Evolutionary conservation across 2,329 filamentous ascomycete species (phyloP).

Genomic region (Xylogone sp.): DNA sequence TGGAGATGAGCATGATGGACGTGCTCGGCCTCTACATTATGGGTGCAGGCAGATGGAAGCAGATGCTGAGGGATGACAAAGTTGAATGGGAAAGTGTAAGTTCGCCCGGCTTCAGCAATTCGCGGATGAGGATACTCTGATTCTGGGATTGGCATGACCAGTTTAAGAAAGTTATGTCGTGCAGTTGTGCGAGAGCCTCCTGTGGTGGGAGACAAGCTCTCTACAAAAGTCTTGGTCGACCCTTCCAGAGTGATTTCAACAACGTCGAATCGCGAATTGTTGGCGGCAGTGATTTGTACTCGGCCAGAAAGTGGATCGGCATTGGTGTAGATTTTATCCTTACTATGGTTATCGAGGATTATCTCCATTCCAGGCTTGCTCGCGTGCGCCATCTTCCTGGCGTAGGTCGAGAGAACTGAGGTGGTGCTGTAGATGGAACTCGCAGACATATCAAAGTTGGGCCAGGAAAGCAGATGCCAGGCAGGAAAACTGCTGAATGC

Average conservation of each 20-base stretch:
- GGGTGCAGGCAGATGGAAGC: slow-evolving; percentile 24
- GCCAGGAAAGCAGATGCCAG: neutral
- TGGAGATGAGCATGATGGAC: slow-evolving; percentile 27
- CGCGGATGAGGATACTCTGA: slow-evolving; percentile 23
- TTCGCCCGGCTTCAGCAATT: slow-evolving; percentile 25
- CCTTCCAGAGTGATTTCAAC: slow-evolving; percentile 28
- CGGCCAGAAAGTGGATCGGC: slow-evolving; percentile 23
- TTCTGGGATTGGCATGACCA: slow-evolving; percentile 28
- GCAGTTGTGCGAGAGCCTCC: slow-evolving; percentile 19
- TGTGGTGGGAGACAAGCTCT: slow-evolving; percentile 21
- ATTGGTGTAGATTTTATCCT: slow-evolving; percentile 25
- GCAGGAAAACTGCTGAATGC: too few relatives aligned
- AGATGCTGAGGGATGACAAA: slow-evolving; percentile 28
- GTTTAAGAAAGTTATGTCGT: slow-evolving; percentile 26
- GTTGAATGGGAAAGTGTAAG: slow-evolving; percentile 26
- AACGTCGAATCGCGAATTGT: slow-evolving; percentile 25
- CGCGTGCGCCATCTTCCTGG: slow-evolving; percentile 16
- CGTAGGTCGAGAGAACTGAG: slow-evolving; percentile 20
- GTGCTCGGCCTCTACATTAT: slow-evolving; percentile 16
- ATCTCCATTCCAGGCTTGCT: slow-evolving; percentile 23
- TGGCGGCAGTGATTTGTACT: slow-evolving; percentile 23
- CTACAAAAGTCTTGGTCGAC: slow-evolving; percentile 21
- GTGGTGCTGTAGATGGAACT: slow-evolving; percentile 18
- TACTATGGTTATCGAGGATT: slow-evolving; percentile 19
- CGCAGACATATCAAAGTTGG: slow-evolving; percentile 1